Percentiles rank a stretch among this genome's conserved stretches.
Conservation (phyloP, 768 basidiomycete species). For the Trametes meyenii region DNA sequence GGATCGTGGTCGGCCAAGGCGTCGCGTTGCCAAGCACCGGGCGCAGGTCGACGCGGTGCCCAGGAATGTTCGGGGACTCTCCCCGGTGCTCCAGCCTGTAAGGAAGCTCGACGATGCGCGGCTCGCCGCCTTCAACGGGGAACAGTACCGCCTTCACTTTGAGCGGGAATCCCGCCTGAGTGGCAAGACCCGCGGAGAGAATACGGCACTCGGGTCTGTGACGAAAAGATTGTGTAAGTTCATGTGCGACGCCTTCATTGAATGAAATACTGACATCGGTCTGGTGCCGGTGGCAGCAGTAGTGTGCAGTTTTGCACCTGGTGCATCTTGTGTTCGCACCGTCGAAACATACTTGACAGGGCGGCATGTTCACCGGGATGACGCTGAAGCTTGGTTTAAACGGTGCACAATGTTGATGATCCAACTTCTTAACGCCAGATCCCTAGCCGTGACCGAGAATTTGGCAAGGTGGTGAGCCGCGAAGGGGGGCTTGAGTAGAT, state of each 20-base stretch:
- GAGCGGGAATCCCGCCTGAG: background rate
- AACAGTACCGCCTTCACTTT: slow-evolving; percentile 6
- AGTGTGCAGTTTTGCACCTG: background rate
- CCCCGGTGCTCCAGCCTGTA: background rate
- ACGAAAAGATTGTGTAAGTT: background rate
- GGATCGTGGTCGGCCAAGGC: slow-evolving; percentile 1
- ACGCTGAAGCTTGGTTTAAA: no score
- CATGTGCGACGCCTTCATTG: no score
- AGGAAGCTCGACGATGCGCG: slow-evolving; percentile 4
- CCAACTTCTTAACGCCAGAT: no score
- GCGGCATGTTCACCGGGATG: background rate
- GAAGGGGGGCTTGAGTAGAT: no score
- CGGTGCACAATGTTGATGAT: no score
- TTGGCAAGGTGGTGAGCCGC: no score
- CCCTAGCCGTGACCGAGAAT: no score
- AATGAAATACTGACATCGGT: background rate
- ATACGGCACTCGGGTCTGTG: background rate
- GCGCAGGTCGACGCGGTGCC: background rate
- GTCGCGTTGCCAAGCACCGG: background rate
- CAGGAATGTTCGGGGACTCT: background rate
- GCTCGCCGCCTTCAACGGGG: slow-evolving; percentile 3
- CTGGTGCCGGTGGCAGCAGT: background rate
- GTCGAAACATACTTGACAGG: background rate
- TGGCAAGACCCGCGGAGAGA: background rate
- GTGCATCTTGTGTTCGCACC: background rate